These are phyloP conservation scores for Blastocystis sp. DNA, from an alignment of 352 stramenopile species.

Conservation along the genomic window DNA sequence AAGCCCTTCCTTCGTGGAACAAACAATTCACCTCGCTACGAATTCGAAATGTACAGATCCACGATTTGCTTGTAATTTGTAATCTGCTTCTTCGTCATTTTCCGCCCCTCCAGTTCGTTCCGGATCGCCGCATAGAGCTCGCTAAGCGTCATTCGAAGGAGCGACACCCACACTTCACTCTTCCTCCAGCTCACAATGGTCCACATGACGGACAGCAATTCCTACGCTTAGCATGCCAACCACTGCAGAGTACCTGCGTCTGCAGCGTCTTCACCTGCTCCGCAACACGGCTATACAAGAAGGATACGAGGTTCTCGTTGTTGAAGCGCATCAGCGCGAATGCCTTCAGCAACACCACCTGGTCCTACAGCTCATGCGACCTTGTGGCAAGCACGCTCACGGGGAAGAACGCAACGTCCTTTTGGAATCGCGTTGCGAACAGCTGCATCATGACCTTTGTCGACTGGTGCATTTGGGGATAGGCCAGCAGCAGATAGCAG, in stretches of 20 bases:
- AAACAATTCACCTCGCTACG: not conserved
- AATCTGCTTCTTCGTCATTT: not conserved
- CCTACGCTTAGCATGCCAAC: not conserved
- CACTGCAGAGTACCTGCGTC: not conserved
- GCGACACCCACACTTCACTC: conserved; percentile 8
- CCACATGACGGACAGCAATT: conserved; percentile 53
- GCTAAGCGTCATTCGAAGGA: not conserved
- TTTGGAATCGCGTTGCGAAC: conserved; percentile 35
- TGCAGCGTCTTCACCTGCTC: not conserved
- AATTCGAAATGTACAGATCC: conserved; percentile 26
- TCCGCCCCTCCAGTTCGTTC: not conserved
- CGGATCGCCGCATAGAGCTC: not conserved
- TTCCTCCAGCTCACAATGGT: conserved; percentile 15
- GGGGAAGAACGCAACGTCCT: not conserved
- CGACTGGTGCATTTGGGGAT: conserved; percentile 12
- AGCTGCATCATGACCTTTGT: conserved; percentile 12
- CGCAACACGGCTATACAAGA: conserved; percentile 36
- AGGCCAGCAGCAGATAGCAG: conserved; percentile 23
- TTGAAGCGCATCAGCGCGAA: not conserved
- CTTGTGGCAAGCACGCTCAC: not conserved
- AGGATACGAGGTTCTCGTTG: conserved; percentile 2
- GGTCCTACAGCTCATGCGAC: not conserved
- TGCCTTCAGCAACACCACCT: conserved; percentile 13
- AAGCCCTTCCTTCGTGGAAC: not conserved
- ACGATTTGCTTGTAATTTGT: not conserved